Base-by-base conservation (phyloP, 2,329 filamentous ascomycete genomes). In the Fusarium solani-melongenae region DNA sequence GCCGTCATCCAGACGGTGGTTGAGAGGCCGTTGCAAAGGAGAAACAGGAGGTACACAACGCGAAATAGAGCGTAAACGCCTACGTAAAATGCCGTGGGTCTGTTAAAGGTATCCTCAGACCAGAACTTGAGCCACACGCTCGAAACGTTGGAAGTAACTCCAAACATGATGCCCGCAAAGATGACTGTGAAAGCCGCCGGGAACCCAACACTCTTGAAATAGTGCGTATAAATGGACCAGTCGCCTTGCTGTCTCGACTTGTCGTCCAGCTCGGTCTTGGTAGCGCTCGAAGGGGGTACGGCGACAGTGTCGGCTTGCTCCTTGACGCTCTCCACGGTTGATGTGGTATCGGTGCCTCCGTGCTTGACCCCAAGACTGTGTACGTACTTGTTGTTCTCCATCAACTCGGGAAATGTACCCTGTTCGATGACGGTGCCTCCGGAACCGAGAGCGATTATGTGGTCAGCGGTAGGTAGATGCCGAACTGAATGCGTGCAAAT, bases 401-500 rank as follows among this genome's bases (percentile, higher is more conserved):
- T 69, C 24, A 82, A 64, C 2, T 79, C 72, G 0, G 64, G 15
- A 58, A 81, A 82, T 6, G 49, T 62, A 0, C 82, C 82, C 36
- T 88, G 83, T 34, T 89, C 86, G 1, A 84, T 76, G 2, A 88
- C 68, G 0, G 73, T 80, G 0, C 87, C 86, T 11, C 83, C 81
- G 0, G 72, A 38, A 0, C 82, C 82, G 0, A 90, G 81, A 0
- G 83, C 85, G 41, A 89, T 83, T 9, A 89, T 84, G 36, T 86
- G 83, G 51, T 89, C 85, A 63, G 79, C 84, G 38, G 74, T 71
- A 0, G 81, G 78, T 5, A 85, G 62, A 53, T 80, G 77, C 0
- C 77, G 73, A 6, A 82, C 69, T 0, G 80, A 80, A 46, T 83
- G 81, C 1, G 79, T 82, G 46, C 81, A 79, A 2, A 89, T 76